Evolutionary conservation across 139 green algal species (phyloP).

Genomic region (Coelastrella sp.): DNA sequence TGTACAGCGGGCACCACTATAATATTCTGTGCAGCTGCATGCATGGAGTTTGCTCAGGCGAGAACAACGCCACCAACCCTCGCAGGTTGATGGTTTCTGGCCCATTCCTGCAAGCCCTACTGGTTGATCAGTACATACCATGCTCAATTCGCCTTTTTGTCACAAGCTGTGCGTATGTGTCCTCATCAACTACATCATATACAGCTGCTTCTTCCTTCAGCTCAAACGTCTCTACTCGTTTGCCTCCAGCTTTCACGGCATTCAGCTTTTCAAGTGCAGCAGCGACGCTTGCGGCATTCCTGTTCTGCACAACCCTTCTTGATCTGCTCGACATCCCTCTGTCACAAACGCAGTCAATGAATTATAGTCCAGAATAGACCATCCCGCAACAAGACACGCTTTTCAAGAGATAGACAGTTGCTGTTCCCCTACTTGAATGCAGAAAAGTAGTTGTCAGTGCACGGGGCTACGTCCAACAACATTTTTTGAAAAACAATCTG

Average conservation of each 20-base stretch:
- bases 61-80: too few relatives aligned
- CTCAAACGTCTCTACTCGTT: constrained; percentile 74
- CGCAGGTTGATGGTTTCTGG: too few relatives aligned
- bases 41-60: too few relatives aligned
- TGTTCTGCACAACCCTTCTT: constrained; percentile 33
- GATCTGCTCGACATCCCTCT: constrained; percentile 38
- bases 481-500: background rate
- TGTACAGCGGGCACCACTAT: too few relatives aligned
- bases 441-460: background rate
- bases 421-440: too few relatives aligned
- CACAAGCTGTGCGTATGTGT: constrained; percentile 89
- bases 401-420: background rate
- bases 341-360: background rate
- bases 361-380: background rate
- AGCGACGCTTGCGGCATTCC: constrained; percentile 7
- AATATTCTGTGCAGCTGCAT: background rate
- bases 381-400: background rate
- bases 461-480: background rate
- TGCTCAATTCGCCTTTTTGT: constrained; percentile 84
- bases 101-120: too few relatives aligned
- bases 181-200: constrained; percentile 93
- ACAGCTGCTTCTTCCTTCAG: constrained; percentile 85
- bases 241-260: constrained; percentile 57
- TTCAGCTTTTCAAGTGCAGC: constrained; percentile 54
- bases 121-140: constrained; percentile 63